Conservation (phyloP, 345 rosid species). For the Eucalyptus pauciflora region DNA sequence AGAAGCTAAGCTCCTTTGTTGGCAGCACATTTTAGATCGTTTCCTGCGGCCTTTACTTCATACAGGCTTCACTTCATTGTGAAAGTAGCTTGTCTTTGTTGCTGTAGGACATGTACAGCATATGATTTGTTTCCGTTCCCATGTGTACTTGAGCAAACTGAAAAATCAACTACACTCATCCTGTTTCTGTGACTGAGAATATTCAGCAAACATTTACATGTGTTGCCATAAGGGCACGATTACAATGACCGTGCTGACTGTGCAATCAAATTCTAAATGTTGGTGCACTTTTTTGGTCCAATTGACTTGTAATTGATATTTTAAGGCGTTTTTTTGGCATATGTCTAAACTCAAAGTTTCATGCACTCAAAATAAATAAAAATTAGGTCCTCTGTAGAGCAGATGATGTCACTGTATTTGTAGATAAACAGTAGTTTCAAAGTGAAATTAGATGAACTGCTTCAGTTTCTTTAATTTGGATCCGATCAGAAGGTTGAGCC, state of each 20-base stretch:
- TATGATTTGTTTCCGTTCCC: neutral
- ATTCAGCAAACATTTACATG: neutral
- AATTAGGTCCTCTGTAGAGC: neutral
- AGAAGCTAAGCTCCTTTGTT: neutral
- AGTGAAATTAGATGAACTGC: neutral
- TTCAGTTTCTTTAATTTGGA: neutral
- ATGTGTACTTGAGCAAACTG: neutral
- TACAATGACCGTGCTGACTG: fast-evolving
- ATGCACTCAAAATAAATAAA: neutral
- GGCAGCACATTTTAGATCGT: neutral
- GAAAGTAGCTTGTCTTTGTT: neutral
- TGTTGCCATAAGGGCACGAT: neutral
- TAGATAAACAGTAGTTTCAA: neutral
- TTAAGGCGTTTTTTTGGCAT: fast-evolving
- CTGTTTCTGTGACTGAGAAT: neutral
- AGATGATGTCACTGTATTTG: neutral
- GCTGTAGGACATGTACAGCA: neutral
- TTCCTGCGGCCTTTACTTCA: neutral
- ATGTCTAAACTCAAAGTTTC: neutral
- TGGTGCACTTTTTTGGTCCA: neutral
- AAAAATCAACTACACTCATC: neutral
- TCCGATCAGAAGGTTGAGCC: neutral
- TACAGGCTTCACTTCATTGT: neutral
- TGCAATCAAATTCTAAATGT: neutral
- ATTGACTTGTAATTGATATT: neutral